Evolutionary conservation across 495 filamentous ascomycete genomes (phyloP), one percentile per base, ranked within the genome.

Genomic region (Aspergillus steynii): DNA sequence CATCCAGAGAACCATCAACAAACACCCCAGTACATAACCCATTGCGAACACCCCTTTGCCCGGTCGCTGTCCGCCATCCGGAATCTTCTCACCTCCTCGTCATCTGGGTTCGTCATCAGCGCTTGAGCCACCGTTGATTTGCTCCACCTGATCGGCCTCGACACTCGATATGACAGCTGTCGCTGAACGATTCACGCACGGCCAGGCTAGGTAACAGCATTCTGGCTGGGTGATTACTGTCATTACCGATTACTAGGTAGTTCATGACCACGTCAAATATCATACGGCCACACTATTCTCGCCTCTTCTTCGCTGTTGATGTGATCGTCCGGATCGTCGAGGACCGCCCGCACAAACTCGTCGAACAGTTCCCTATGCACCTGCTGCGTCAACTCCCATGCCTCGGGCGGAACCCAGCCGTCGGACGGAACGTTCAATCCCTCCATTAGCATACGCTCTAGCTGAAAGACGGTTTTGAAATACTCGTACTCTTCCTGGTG

Each of bases 321-420:
- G 6, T 50, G 58, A 5, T 49, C 26, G 47, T 50, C 55, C 54
- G 75, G 65, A 62, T 75, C 68, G 61, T 63, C 42, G 25, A 74
- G 53, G 47, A 76, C 70, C 28, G 65, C 66, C 50, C 73, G 55
- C 62, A 77, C 60, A 62, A 73, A 73, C 27, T 65, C 69, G 27
- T 68, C 61, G 54, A 72, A 78, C 25, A 71, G 61, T 61, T 75
- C 66, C 62, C 61, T 68, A 29, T 79, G 74, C 8, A 62, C 67
- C 62, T 37, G 14, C 48, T 74, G 59, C 27, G 69, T 69, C 58
- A 49, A 68, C 71, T 79, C 67, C 69, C 71, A 80, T 55, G 55
- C 37, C 6, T 79, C 72, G 55, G 59, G 59, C 60, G 71, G 76
- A 53, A 72, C 66, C 76, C 75, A 80, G 55, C 77, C 73, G 64